These are phyloP conservation scores for Erodium moschatum DNA, from an alignment of 441 rosid genomes.

Conservation along the genomic window DNA sequence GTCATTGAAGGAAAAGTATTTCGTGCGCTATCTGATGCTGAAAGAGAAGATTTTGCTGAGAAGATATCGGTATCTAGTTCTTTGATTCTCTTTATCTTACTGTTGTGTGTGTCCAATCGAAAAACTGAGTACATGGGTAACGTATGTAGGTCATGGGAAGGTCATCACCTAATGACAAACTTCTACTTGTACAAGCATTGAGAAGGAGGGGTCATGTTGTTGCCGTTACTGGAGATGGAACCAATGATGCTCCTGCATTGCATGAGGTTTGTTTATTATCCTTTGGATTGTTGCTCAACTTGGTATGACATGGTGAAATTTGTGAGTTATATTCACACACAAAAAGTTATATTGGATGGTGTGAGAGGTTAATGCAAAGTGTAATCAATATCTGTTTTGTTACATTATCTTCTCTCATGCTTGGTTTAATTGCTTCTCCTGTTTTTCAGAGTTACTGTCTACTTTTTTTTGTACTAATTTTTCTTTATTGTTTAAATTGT, in stretches of 20 bases:
- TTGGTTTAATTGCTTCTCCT: conserved; percentile 4
- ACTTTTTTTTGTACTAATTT: not conserved
- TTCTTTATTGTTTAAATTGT: not conserved
- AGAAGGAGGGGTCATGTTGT: conserved; percentile 73
- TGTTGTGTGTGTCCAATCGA: not conserved
- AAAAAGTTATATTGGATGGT: not conserved
- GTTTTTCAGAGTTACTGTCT: not conserved
- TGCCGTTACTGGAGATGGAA: conserved; percentile 96
- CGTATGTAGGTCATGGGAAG: conserved; percentile 82
- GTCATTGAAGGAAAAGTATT: conserved; percentile 78
- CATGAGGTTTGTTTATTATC: conserved; percentile 57
- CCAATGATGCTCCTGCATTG: conserved; percentile 97
- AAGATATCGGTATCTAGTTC: conserved; percentile 49
- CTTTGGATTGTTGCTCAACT: not conserved
- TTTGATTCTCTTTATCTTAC: not conserved
- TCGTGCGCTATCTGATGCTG: conserved; percentile 43
- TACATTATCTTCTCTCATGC: too few relatives aligned
- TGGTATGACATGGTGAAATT: not conserved
- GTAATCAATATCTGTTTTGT: not conserved
- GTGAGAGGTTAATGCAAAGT: not conserved
- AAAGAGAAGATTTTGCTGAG: conserved; percentile 62
- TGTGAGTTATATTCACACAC: not conserved
- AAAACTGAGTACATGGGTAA: conserved; percentile 3
- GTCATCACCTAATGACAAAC: conserved; percentile 91
- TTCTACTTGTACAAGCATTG: conserved; percentile 84